A percentile compares a stretch with the other conserved stretches of the same genome.
phyloP scores from a whole-genome alignment of 2,329 filamentous ascomycete species.

The Pyrenophora tritici-repentis region DNA sequence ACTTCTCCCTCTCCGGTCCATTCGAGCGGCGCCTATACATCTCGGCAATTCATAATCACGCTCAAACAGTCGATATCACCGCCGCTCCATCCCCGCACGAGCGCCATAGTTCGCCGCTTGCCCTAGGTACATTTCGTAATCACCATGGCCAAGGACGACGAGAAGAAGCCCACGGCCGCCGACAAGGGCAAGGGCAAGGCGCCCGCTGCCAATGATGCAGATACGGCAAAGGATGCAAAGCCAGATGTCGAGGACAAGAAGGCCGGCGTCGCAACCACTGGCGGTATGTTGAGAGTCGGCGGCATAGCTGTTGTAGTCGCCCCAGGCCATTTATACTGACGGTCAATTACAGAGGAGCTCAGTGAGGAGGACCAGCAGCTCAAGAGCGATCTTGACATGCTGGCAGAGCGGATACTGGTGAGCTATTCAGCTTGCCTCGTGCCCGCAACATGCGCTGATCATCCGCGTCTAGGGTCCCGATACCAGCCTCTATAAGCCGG shows the following conservation, averaged over 20 bases:
- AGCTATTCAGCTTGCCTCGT: conserved; percentile 16
- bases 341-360: conserved; percentile 74
- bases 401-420: conserved; percentile 92
- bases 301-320: conserved; percentile 15
- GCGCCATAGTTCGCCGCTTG: conserved; percentile 40
- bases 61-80: conserved; percentile 12
- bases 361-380: conserved; percentile 98
- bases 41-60: not conserved
- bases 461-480: conserved; percentile 72
- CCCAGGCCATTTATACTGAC: conserved; percentile 30
- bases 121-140: conserved; percentile 42
- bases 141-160: conserved; percentile 90
- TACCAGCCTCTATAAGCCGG: conserved; percentile 83
- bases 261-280: conserved; percentile 69
- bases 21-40: conserved; percentile 9
- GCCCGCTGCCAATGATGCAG: conserved; percentile 65
- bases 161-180: conserved; percentile 77
- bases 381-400: conserved; percentile 96
- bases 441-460: conserved; percentile 32
- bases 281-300: conserved; percentile 49
- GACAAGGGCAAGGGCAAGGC: conserved; percentile 98
- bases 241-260: conserved; percentile 80
- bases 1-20: conserved; percentile 16
- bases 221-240: conserved; percentile 62
- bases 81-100: conserved; percentile 18